Conservation (phyloP, 2,329 filamentous ascomycete species). For the Alternaria postmessia region DNA sequence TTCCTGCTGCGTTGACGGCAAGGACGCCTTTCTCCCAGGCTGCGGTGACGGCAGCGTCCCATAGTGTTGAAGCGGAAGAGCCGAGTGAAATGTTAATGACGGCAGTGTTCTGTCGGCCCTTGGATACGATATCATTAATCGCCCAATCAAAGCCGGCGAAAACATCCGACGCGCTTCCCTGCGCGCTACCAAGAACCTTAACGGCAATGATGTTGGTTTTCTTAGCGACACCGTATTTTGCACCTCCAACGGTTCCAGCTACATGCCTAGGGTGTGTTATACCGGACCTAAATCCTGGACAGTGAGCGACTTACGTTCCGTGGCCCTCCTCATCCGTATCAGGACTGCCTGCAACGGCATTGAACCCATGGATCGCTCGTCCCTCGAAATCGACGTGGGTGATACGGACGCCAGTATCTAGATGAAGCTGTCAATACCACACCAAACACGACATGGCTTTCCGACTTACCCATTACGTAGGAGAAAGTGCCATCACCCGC, state of each 20-base stretch:
- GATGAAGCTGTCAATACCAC: neutral
- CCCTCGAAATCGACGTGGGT: constrained; percentile 57
- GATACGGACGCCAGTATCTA: constrained; percentile 67
- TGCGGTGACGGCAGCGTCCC: constrained; percentile 46
- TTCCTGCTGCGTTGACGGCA: constrained; percentile 48
- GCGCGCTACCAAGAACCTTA: constrained; percentile 31
- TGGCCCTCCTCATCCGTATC: constrained; percentile 41
- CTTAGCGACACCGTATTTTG: constrained; percentile 46
- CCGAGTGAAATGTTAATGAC: constrained; percentile 53
- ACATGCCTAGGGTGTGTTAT: constrained; percentile 32
- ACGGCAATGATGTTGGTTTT: constrained; percentile 47
- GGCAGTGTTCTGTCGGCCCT: constrained; percentile 36
- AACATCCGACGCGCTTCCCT: constrained; percentile 27
- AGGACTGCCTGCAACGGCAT: constrained; percentile 27
- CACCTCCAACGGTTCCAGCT: constrained; percentile 40
- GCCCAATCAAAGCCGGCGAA: constrained; percentile 47
- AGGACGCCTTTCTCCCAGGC: constrained; percentile 46
- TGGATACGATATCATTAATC: constrained; percentile 44
- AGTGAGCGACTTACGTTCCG: constrained; percentile 27
- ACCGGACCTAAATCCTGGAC: accelerated
- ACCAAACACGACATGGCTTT: neutral
- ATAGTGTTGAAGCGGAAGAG: constrained; percentile 34
- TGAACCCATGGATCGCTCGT: constrained; percentile 41
- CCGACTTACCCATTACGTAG: constrained; percentile 60
- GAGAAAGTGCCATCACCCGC: constrained; percentile 38